Evolutionary conservation across 495 filamentous ascomycete genomes (phyloP), one percentile per base, ranked within the genome.

Genomic region (Cryomyces minteri): DNA sequence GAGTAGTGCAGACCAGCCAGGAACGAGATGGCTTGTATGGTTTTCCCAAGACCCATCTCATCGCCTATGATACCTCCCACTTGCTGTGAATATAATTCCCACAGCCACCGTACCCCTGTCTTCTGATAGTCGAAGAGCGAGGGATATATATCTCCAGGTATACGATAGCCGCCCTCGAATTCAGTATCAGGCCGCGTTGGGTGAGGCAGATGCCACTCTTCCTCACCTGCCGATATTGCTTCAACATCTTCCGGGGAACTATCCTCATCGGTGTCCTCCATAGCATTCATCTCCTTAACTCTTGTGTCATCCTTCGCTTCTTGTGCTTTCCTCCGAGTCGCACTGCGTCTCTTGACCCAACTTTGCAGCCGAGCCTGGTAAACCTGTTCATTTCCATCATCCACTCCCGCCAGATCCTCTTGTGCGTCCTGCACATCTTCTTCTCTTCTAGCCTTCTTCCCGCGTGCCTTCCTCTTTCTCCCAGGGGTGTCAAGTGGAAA

Each of bases 21-120:
- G 54, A 94, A 94, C 0, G 88, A 77, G 41, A 98, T 94, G 42
- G 84, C 67, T 59, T 95, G 88, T 29, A 98, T 83, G 0, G 90
- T 98, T 62, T 98, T 98, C 8, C 90, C 90, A 10, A 96, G 69
- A 0, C 90, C 90, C 90, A 98, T 98, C 66, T 98, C 90, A 52
- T 98, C 90, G 5, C 87, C 90, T 41, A 98, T 71, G 45, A 98
- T 98, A 10, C 90, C 90, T 25, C 90, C 90, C 30, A 93, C 85
- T 50, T 80, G 70, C 58, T 94, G 83, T 38, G 75, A 68, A 58
- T 94, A 87, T 11, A 98, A 65, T 61, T 98, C 87, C 63, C 84
- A 86, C n/a, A 98, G 69, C 90, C 90, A 98, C 56, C 92, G 82
- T 3, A 96, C 86, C 10, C 88, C 84, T 2, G 84, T 92, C 56